These are phyloP conservation scores for Talinum fruticosum DNA, from an alignment of 148 eudicot genomes.

Conservation along the genomic window DNA sequence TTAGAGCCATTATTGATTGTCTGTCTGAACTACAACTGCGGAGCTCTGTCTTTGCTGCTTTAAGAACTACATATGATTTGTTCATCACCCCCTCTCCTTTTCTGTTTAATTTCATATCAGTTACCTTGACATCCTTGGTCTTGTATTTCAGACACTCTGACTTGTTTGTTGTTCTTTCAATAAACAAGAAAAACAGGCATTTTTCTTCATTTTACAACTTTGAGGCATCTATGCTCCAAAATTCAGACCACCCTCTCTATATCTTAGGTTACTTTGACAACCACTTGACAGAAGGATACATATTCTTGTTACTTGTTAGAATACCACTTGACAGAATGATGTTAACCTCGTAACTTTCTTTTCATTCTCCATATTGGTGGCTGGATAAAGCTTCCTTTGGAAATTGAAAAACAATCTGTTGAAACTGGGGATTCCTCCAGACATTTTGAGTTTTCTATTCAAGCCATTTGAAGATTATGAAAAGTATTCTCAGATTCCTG, in stretches of 20 bases:
- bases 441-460: constrained; percentile 48
- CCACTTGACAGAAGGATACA: no score
- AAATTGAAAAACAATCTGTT: constrained; percentile 47
- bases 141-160: not conserved
- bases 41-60: not conserved
- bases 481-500: constrained; percentile 65
- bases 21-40: no score
- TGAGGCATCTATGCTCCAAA: not conserved
- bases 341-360: constrained; percentile 16
- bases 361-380: constrained; percentile 9
- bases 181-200: not conserved
- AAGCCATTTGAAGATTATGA: constrained; percentile 42
- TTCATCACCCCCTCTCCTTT: no score
- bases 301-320: no score
- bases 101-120: no score
- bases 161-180: not conserved
- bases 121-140: not conserved
- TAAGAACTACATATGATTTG: not conserved
- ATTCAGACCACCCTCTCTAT: not conserved
- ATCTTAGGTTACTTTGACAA: not conserved
- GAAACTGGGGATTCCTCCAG: constrained; percentile 60
- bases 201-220: not conserved
- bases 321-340: not conserved
- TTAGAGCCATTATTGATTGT: not conserved
- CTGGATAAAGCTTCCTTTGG: constrained; percentile 49